These are phyloP conservation scores for Cutaneotrichosporon cutaneum DNA, from an alignment of 1,284 basidiomycete genomes.

Conservation along the genomic window DNA sequence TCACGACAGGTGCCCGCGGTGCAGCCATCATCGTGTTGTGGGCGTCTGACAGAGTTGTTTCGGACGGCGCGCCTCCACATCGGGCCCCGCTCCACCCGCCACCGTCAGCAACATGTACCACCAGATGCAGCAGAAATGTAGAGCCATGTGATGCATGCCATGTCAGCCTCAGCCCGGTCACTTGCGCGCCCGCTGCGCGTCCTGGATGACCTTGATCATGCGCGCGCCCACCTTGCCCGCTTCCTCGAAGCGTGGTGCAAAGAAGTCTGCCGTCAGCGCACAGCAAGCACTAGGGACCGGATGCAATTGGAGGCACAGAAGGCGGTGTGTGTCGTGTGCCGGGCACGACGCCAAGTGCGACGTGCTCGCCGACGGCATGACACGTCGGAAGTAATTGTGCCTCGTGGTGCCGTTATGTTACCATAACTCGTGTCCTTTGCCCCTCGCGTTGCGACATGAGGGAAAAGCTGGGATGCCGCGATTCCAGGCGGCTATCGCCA, in stretches of 20 bases:
- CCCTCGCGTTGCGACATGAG: neutral
- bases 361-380: neutral
- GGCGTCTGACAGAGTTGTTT: no score
- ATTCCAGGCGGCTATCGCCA: neutral
- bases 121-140: neutral
- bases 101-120: neutral
- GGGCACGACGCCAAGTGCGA: neutral
- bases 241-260: slow-evolving; percentile 83
- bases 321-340: neutral
- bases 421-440: neutral
- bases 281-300: slow-evolving; percentile 1
- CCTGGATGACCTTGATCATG: slow-evolving; percentile 83
- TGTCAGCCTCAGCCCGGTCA: neutral
- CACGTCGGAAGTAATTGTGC: no score
- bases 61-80: neutral
- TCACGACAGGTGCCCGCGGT: neutral
- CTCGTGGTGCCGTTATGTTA: neutral
- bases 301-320: neutral
- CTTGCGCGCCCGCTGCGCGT: slow-evolving; percentile 26
- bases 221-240: slow-evolving; percentile 75
- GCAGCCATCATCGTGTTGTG: no score
- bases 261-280: slow-evolving; percentile 60
- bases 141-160: neutral
- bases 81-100: neutral
- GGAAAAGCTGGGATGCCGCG: neutral